These are phyloP conservation scores for Talaromyces nanjingensis DNA, from an alignment of 495 filamentous ascomycete genomes.

Conservation along the genomic window DNA sequence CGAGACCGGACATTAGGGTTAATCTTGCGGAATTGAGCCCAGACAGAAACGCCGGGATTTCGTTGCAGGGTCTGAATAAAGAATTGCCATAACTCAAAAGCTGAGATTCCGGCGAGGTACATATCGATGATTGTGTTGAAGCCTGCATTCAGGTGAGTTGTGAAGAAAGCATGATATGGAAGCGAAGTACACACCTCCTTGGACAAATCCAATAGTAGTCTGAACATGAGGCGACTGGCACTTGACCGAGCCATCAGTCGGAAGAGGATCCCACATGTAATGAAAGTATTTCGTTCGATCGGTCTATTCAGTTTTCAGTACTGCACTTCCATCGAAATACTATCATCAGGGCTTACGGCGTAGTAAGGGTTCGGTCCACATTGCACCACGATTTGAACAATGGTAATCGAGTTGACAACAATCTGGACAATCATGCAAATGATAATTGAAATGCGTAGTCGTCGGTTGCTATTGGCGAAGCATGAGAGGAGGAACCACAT, in stretches of 20 bases:
- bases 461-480: slow-evolving; percentile 25
- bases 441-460: slow-evolving; percentile 22
- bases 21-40: slow-evolving; percentile 25
- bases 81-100: slow-evolving; percentile 31
- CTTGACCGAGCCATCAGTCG: slow-evolving; percentile 24
- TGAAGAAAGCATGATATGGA: background rate
- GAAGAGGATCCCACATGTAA: slow-evolving; percentile 35
- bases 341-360: slow-evolving; percentile 12
- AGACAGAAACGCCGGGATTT: slow-evolving; percentile 19
- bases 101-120: slow-evolving; percentile 23
- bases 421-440: slow-evolving; percentile 27
- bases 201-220: slow-evolving; percentile 29
- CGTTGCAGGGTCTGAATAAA: slow-evolving; percentile 22
- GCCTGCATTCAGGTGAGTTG: slow-evolving; percentile 11
- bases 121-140: slow-evolving; percentile 31
- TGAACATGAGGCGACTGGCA: slow-evolving; percentile 30
- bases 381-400: slow-evolving; percentile 30
- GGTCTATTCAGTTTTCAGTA: slow-evolving; percentile 10
- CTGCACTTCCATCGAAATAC: background rate
- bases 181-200: slow-evolving; percentile 18
- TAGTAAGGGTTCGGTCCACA: slow-evolving; percentile 31
- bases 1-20: slow-evolving; percentile 23
- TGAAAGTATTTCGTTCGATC: slow-evolving; percentile 29
- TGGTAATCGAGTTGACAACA: slow-evolving; percentile 25
- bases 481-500: slow-evolving; percentile 33